A percentile compares a stretch with the other conserved stretches of the same genome.
Evolutionary conservation across 2,329 filamentous ascomycete genomes (phyloP).

Genomic region (Fusarium sp.): DNA sequence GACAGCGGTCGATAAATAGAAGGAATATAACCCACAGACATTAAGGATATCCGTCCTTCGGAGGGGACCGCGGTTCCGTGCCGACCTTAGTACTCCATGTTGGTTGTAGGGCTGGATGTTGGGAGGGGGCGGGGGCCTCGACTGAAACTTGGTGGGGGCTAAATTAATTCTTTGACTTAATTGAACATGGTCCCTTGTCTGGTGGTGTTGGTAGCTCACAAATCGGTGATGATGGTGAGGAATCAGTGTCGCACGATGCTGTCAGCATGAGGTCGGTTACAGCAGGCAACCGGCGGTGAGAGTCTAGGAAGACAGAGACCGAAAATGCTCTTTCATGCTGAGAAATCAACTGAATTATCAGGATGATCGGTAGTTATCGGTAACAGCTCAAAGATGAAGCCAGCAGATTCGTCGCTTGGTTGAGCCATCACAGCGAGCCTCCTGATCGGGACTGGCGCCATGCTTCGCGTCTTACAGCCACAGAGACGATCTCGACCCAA

Average conservation of each 20-base stretch:
- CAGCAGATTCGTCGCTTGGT: not conserved
- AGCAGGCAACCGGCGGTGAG: slow-evolving; percentile 20
- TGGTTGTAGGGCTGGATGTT: slow-evolving; percentile 44
- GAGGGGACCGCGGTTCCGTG: slow-evolving; percentile 11
- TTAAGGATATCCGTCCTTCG: slow-evolving; percentile 1
- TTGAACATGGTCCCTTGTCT: slow-evolving; percentile 18
- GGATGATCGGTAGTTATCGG: not conserved
- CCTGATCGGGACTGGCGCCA: slow-evolving; percentile 20
- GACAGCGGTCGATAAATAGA: slow-evolving; percentile 14
- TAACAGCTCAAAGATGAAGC: not conserved
- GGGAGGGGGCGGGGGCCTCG: slow-evolving; percentile 22
- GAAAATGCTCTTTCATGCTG: not conserved
- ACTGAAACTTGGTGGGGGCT: slow-evolving; percentile 39
- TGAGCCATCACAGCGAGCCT: slow-evolving; percentile 14
- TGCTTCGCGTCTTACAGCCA: slow-evolving; percentile 3
- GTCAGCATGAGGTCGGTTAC: not conserved
- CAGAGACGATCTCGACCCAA: not conserved
- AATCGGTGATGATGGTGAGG: not conserved
- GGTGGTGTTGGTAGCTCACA: not conserved
- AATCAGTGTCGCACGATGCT: not conserved
- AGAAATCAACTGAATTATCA: not conserved
- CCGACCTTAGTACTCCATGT: not conserved
- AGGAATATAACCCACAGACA: slow-evolving; percentile 2
- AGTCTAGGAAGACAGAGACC: not conserved
- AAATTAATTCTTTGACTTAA: slow-evolving; percentile 1